These are phyloP conservation scores for Naegleria gruberi DNA, from an alignment of 208 protist species.

Conservation along the genomic window DNA sequence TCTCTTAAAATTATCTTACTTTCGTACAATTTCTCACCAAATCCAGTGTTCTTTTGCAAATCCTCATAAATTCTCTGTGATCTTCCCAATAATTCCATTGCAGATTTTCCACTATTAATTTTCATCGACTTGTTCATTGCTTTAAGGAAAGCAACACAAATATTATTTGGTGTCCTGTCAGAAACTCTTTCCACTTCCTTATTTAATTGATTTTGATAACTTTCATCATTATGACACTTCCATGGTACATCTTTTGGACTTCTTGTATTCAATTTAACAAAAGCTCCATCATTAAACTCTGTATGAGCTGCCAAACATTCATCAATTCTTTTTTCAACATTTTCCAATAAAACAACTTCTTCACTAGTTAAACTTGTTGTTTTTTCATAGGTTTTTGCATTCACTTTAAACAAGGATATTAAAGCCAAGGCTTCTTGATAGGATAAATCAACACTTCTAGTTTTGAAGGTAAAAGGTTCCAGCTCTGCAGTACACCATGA, in stretches of 20 bases:
- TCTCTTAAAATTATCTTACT: neutral
- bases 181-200: no score
- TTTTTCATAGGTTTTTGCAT: neutral
- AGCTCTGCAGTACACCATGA: neutral
- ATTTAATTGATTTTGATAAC: neutral
- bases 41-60: neutral
- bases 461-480: neutral
- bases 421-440: neutral
- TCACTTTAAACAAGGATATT: neutral
- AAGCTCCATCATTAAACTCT: neutral
- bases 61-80: neutral
- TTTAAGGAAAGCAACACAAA: neutral
- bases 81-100: neutral
- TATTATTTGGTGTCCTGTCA: neutral
- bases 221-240: neutral
- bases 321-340: neutral
- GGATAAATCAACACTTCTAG: neutral
- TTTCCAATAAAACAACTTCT: neutral
- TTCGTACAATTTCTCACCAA: neutral
- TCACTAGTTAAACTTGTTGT: neutral
- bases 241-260: neutral
- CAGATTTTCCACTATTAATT: neutral
- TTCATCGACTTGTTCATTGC: neutral
- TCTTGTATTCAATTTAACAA: neutral
- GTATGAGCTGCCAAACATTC: neutral